Evolutionary conservation across 352 stramenopile genomes (phyloP), one percentile per base, ranked within the genome.

Genomic region (Globisporangium orthogonon): DNA sequence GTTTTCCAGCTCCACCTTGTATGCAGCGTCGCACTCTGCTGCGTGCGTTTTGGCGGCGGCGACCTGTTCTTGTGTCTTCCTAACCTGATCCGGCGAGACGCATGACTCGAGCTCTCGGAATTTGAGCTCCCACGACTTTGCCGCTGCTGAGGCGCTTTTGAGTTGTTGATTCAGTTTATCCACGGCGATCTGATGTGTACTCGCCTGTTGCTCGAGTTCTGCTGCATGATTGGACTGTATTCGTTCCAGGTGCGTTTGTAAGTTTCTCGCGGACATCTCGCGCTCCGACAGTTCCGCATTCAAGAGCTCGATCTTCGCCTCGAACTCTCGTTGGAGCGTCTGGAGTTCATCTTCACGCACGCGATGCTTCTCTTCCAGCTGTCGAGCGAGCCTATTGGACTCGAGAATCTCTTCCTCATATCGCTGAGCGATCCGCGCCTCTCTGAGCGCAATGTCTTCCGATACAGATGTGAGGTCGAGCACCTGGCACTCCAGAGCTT

Each of bases 1-100:
- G 41, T 57, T 45, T 50, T 62, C 57, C 10, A 62, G 33, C 44
- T 63, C 57, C 23, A 58, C 44, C 18, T 40, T 28, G 57, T 63
- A 63, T 17, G 57, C 48, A 1, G 23, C 41, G 7, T 63, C 50
- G 50, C 18, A 56, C 23, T 62, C 57, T 0, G 45, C 50, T 0
- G 43, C 57, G 13, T 45, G 57, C 15, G 23, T 15, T 23, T 31
- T 47, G 3, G 50, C 43, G 0, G 50, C 44, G 3, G 52, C 50
- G 18, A 58, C 28, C 35, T 39, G 23, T 18, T 37, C 57, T 6
- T 44, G 14, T 17, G 47, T 45, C 18, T 46, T 46, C 14, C 28
- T 37, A 3, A 50, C 35, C 5, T 39, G 43, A 11, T 63, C 50
- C 1, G 50, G 50, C 2, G 50, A 51, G 40, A 56, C 40, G n/a